Evolutionary conservation across 2,329 filamentous ascomycete species (phyloP).

Genomic region (Arthroderma uncinatum): DNA sequence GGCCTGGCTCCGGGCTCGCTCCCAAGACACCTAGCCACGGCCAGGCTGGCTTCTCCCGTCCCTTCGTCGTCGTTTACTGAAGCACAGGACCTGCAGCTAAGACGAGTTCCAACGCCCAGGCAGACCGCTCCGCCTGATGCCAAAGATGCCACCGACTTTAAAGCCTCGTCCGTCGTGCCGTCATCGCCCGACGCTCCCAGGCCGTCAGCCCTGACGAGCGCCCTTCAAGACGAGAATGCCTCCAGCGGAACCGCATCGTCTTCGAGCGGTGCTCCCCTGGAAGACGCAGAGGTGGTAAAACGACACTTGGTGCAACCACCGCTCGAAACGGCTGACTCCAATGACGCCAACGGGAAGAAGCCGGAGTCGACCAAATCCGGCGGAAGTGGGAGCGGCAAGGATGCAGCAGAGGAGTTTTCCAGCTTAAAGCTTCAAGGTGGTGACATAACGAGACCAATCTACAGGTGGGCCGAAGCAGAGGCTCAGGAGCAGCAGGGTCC

Average conservation of each 20-base stretch:
- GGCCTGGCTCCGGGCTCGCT: slow-evolving; percentile 35
- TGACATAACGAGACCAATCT: slow-evolving; percentile 88
- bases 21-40: slow-evolving; percentile 43
- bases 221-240: slow-evolving; percentile 50
- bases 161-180: slow-evolving; percentile 47
- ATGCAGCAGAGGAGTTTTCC: slow-evolving; percentile 67
- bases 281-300: slow-evolving; percentile 84
- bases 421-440: slow-evolving; percentile 87
- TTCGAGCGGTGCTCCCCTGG: slow-evolving; percentile 49
- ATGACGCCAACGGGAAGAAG: slow-evolving; percentile 20
- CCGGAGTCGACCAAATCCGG: slow-evolving; percentile 24
- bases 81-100: slow-evolving; percentile 38
- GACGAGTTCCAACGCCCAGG: slow-evolving; percentile 34
- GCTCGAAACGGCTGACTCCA: not conserved
- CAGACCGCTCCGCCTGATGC: slow-evolving; percentile 40
- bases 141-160: slow-evolving; percentile 42
- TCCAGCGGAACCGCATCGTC: slow-evolving; percentile 35
- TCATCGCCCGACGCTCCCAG: slow-evolving; percentile 62
- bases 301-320: slow-evolving; percentile 73
- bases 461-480: slow-evolving; percentile 81
- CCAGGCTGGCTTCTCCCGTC: slow-evolving; percentile 45
- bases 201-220: slow-evolving; percentile 74
- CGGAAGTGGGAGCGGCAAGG: slow-evolving; percentile 24
- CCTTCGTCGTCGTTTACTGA: slow-evolving; percentile 34
- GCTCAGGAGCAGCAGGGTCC: slow-evolving; percentile 52